phyloP scores from a whole-genome alignment of 2,329 filamentous ascomycete species.

The Xylariaceae sp. region DNA sequence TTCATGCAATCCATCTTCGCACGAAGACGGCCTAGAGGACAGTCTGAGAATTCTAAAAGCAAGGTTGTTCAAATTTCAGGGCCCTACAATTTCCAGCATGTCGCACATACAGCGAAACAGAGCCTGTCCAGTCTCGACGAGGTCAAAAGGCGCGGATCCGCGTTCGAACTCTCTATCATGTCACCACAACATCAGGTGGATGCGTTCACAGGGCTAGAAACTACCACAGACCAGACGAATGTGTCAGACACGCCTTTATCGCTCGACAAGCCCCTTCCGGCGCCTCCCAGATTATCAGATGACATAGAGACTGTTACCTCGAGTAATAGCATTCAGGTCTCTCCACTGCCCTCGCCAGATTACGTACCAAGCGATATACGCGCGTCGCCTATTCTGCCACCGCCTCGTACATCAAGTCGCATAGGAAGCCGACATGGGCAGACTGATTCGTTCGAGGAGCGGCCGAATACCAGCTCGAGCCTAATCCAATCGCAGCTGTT shows the following conservation, averaged over 20 bases:
- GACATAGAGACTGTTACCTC: constrained; percentile 45
- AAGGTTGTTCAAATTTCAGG: constrained; percentile 52
- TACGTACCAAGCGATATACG: constrained; percentile 40
- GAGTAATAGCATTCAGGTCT: constrained; percentile 47
- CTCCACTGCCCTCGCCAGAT: constrained; percentile 50
- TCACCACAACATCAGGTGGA: constrained; percentile 33
- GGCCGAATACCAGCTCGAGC: constrained; percentile 44
- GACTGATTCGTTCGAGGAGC: constrained; percentile 41
- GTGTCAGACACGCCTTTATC: constrained; percentile 1
- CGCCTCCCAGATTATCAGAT: constrained; percentile 33
- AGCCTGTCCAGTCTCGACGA: constrained; percentile 41
- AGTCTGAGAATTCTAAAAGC: constrained; percentile 30
- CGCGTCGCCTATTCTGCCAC: constrained; percentile 45
- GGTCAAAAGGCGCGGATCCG: constrained; percentile 40
- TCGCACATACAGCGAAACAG: constrained; percentile 56
- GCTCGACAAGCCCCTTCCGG: constrained; percentile 24
- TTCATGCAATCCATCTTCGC: constrained; percentile 51
- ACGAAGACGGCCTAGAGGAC: constrained; percentile 42
- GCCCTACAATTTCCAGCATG: constrained; percentile 66
- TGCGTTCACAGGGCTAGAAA: constrained; percentile 21
- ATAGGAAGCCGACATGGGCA: constrained; percentile 45
- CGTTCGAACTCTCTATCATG: constrained; percentile 43
- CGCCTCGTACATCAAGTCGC: constrained; percentile 54
- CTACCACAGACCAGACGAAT: constrained; percentile 10
- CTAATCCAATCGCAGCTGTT: constrained; percentile 40